Evolutionary conservation across 495 filamentous ascomycete species (phyloP).

Genomic region (Podospora pseudocomata): DNA sequence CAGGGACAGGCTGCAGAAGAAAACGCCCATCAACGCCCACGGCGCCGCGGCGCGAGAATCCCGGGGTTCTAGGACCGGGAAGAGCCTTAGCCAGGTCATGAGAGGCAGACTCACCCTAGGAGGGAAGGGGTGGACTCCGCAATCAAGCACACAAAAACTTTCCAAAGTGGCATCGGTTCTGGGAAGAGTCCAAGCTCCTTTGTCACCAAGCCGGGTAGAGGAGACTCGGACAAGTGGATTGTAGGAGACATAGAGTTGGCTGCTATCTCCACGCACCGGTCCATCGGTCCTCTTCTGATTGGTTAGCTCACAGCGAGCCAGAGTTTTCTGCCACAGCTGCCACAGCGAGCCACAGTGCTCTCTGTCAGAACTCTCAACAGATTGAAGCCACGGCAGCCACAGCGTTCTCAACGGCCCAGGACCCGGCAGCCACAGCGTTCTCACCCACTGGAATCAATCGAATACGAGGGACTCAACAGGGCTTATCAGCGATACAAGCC

Average conservation of each 20-base stretch:
- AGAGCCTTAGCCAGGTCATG: background rate
- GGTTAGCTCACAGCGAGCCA: too few relatives aligned
- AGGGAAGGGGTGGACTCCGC: constrained; percentile 1
- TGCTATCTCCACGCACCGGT: background rate
- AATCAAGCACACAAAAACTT: background rate
- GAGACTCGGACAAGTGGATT: constrained; percentile 2
- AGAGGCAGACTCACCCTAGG: background rate
- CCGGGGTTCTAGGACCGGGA: constrained; percentile 2
- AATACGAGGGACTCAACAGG: too few relatives aligned
- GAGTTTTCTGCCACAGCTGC: too few relatives aligned
- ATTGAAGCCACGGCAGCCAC: too few relatives aligned
- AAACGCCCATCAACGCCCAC: constrained; percentile 3
- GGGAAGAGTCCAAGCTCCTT: constrained; percentile 2
- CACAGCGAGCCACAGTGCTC: too few relatives aligned
- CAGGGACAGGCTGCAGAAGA: constrained; percentile 3
- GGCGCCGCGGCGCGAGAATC: background rate
- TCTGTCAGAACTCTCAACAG: too few relatives aligned
- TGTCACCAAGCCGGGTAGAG: constrained; percentile 3
- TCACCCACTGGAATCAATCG: too few relatives aligned
- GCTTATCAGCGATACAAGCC: too few relatives aligned
- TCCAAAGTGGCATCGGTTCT: constrained; percentile 1
- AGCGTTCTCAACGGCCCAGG: too few relatives aligned
- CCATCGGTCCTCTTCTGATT: too few relatives aligned
- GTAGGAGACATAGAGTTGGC: constrained; percentile 3
- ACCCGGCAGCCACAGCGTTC: too few relatives aligned